Evolutionary conservation across 2,329 filamentous ascomycete genomes (phyloP).

Genomic region (Fusarium sp.): DNA sequence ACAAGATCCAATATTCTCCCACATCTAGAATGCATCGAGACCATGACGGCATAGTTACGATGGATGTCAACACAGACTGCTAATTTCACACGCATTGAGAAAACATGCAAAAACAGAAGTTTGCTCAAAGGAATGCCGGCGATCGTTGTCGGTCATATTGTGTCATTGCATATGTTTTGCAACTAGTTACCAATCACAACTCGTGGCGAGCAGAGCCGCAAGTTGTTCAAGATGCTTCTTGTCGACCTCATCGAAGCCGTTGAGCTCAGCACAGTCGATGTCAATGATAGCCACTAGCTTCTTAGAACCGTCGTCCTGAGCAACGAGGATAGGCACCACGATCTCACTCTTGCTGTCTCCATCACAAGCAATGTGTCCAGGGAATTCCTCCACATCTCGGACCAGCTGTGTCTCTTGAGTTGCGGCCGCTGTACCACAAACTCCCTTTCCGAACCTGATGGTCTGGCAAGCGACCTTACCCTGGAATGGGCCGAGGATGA

Average conservation of each 20-base stretch:
- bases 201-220: constrained; percentile 66
- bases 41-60: constrained; percentile 2
- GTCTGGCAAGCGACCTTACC: constrained; percentile 84
- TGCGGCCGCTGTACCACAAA: constrained; percentile 77
- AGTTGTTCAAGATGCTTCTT: constrained; percentile 72
- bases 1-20: neutral
- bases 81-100: neutral
- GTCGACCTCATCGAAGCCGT: constrained; percentile 78
- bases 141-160: neutral
- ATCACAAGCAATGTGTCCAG: constrained; percentile 86
- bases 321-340: constrained; percentile 75
- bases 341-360: constrained; percentile 81
- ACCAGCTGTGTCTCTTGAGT: constrained; percentile 72
- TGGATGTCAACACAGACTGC: neutral
- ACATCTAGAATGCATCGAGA: neutral
- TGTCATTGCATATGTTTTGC: neutral
- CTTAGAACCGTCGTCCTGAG: constrained; percentile 44
- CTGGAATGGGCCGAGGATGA: constrained; percentile 84
- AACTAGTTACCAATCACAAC: constrained; percentile 71
- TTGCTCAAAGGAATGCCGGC: neutral
- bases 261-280: constrained; percentile 75
- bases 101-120: neutral
- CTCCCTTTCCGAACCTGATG: constrained; percentile 77
- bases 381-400: constrained; percentile 77
- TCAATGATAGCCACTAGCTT: constrained; percentile 81